Base-by-base conservation (phyloP, 2,329 filamentous ascomycete species). In the Pseudonectria foliicola region DNA sequence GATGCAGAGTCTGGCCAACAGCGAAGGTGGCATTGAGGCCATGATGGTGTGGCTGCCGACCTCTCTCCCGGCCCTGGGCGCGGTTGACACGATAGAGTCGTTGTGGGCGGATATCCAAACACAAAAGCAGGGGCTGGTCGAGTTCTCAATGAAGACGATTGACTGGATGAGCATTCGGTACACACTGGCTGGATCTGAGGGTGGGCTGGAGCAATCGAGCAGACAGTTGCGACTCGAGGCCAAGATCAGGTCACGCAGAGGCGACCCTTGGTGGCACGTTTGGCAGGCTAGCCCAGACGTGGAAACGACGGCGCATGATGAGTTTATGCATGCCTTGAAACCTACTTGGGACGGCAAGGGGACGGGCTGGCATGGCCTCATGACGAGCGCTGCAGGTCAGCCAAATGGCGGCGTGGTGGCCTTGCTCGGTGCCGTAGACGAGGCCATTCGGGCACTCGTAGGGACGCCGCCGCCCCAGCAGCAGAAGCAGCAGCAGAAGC, bases 41-140 rank as follows among this genome's bases (percentile, higher is more conserved):
- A 72, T 67, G 58, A 77, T 65, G 48, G 61, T 57, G 40, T 78
- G 64, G 52, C 62, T 85, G 18, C 69, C 71, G 2, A 56, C 69
- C 13, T 80, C 83, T 6, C 67, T 87, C 4, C 77, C 81, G 1
- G 60, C 86, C n/a, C 62, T 86, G 13, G 67, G 67, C 31, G 73
- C 70, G 2, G 60, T 89, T 3, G 70, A 77, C 40, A 61, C 63
- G 25, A 68, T 89, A 14, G 77, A 85, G 45, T 60, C 61, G 13
- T 57, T 62, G 2, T 80, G 77, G 71, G 58, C 60, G 10, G 48
- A 54, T 24, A 42, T 68, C 3, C 51, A 61, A 14, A 52, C 55
- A 10, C 64, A 60, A 10, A 64, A 65, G 24, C 64, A 68, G 33
- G 71, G 68, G 10, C 56, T 52, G 4, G 61, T 79, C 10, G 67